Conservation (phyloP, 306 rosid genomes). For the Cucurbita pepo region DNA sequence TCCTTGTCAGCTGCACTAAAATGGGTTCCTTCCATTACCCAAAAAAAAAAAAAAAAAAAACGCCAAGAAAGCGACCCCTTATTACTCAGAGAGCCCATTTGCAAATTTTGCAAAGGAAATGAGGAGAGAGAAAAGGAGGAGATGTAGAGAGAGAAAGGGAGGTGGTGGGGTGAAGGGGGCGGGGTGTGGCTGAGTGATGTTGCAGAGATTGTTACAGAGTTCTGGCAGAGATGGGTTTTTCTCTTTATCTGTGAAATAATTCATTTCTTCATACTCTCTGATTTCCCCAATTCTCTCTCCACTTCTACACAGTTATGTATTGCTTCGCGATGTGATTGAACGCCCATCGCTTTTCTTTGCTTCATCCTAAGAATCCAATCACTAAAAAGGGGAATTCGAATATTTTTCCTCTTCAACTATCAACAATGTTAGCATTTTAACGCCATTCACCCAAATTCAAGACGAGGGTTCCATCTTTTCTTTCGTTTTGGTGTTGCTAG, state of each 20-base stretch:
- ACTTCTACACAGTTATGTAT: neutral
- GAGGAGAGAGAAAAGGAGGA: constrained; percentile 3
- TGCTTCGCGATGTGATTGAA: constrained; percentile 9
- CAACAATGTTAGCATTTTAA: neutral
- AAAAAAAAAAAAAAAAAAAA: no score
- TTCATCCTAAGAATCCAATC: neutral
- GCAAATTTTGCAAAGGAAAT: neutral
- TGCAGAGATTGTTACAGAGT: constrained; percentile 7
- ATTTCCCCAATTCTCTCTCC: neutral
- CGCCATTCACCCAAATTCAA: neutral
- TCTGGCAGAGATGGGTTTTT: constrained; percentile 12
- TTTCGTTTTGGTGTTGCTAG: neutral
- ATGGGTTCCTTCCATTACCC: constrained; percentile 9
- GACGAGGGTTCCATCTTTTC: neutral
- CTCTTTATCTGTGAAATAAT: constrained; percentile 8
- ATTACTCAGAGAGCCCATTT: neutral
- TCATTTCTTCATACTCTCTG: neutral
- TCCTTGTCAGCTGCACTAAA: neutral
- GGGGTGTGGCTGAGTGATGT: neutral
- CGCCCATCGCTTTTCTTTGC: neutral
- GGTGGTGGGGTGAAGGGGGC: neutral
- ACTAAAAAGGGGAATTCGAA: neutral
- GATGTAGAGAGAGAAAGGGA: neutral
- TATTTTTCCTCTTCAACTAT: neutral
- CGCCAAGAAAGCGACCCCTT: constrained; percentile 1